Evolutionary conservation across 202 grass and related monocot genomes (phyloP).

Genomic region (Zizania palustris): DNA sequence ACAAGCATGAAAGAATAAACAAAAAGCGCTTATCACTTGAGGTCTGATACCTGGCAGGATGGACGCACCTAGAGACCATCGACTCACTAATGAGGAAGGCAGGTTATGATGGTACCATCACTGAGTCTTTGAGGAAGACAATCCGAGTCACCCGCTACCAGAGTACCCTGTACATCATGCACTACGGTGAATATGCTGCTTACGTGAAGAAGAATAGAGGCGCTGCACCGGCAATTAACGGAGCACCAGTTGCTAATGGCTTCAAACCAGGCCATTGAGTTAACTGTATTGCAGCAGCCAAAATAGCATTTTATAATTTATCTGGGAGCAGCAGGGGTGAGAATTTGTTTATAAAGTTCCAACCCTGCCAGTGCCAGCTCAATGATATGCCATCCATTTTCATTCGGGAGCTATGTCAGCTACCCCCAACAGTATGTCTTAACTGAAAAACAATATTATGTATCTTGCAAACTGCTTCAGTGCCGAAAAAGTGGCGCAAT

Average conservation of each 20-base stretch:
- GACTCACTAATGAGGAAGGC: slow-evolving; percentile 97
- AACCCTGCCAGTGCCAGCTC: slow-evolving; percentile 10
- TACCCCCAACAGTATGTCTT: slow-evolving; percentile 8
- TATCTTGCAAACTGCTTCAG: slow-evolving; percentile 34
- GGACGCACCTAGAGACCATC: slow-evolving; percentile 81
- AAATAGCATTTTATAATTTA: slow-evolving; percentile 48
- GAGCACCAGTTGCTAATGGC: slow-evolving; percentile 61
- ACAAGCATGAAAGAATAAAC: slow-evolving; percentile 3
- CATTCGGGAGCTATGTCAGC: slow-evolving; percentile 10
- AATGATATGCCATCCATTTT: slow-evolving; percentile 56
- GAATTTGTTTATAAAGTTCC: slow-evolving; percentile 49
- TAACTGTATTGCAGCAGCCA: slow-evolving; percentile 34
- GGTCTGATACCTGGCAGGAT: slow-evolving; percentile 56
- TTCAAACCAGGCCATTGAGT: slow-evolving; percentile 73
- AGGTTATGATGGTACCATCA: slow-evolving; percentile 80
- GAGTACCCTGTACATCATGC: slow-evolving; percentile 89
- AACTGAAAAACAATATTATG: slow-evolving; percentile 27
- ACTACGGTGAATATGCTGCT: slow-evolving; percentile 75
- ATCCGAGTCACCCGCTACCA: slow-evolving; percentile 82
- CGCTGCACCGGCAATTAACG: slow-evolving; percentile 40
- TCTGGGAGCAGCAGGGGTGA: slow-evolving; percentile 37
- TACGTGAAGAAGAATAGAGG: slow-evolving; percentile 83
- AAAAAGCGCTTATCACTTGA: not conserved
- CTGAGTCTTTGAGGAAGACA: slow-evolving; percentile 73
- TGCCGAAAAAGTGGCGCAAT: slow-evolving; percentile 28